A percentile compares a stretch with the other conserved stretches of the same genome.
Conservation (phyloP, 2,329 filamentous ascomycete genomes). For the Zymoseptoria brevis region DNA sequence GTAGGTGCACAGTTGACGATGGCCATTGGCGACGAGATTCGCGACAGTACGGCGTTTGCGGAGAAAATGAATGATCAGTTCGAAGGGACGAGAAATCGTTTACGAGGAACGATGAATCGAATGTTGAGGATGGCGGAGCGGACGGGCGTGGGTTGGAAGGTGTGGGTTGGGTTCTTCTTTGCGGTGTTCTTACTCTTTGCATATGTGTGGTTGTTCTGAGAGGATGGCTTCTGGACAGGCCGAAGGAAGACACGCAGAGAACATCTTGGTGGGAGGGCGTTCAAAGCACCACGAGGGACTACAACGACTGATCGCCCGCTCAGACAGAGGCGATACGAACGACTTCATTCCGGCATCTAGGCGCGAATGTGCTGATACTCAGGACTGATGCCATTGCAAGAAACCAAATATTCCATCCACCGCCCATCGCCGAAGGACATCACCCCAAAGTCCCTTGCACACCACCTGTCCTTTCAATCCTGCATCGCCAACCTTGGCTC, state of each 20-base stretch:
- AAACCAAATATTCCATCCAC: not conserved
- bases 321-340: not conserved
- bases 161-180: constrained; percentile 84
- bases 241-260: not conserved
- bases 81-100: constrained; percentile 69
- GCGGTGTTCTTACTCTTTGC: constrained; percentile 75
- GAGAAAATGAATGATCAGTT: constrained; percentile 96
- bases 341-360: not conserved
- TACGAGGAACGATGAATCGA: constrained; percentile 89
- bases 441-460: not conserved
- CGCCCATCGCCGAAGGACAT: not conserved
- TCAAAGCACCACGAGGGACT: not conserved
- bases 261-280: not conserved
- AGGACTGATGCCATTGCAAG: not conserved
- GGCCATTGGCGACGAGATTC: constrained; percentile 91
- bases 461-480: not conserved
- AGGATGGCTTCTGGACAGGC: not conserved
- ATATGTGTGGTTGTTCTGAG: constrained; percentile 74
- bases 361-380: not conserved
- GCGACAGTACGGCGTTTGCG: constrained; percentile 76
- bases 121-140: constrained; percentile 94
- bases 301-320: not conserved
- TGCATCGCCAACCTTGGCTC: constrained; percentile 1
- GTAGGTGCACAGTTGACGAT: constrained; percentile 60
- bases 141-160: constrained; percentile 91